Base-by-base conservation (phyloP, 768 basidiomycete genomes). In the Lentinula guzmanii region DNA sequence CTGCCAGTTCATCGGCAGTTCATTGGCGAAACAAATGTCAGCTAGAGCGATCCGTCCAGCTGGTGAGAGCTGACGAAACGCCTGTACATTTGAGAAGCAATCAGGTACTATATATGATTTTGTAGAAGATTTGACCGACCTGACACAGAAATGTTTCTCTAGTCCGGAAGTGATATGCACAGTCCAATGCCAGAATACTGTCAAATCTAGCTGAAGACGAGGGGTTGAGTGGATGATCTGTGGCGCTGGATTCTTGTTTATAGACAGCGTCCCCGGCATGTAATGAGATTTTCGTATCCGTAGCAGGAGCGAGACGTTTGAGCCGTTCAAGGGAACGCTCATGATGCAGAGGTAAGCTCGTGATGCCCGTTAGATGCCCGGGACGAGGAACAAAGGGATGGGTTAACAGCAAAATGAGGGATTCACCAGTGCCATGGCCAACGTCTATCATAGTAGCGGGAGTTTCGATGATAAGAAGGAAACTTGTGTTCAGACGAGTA, bases 401-500 rank as follows among this genome's bases (percentile, higher is more conserved):
- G 4, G 76, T 74, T 31, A 86, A 74, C 16, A 86, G 78, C 39
- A 87, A 67, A 21, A 87, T 68, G 21, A 88, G 72, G 1, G 86
- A 89, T 71, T 87, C 86, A 46, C 88, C 87, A 28, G 81, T 85
- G 45, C 86, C 87, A 66, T 86, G 81, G 13, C 87, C 88, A 18
- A 88, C 84, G 68, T 90, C 86, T 88, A 62, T 21, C 51, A 9
- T 34, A 24, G 7, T 39, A 53, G 35, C 34, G 33, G 9, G 45
- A n/a, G 16, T n/a, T 11, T 28, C 3, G 16, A 52, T 9, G 11
- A 33, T 3, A 45, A 52, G 33, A 62, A n/a, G 18, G 43, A 61
- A 52, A 31, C 28, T 62, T 33, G 11, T 34, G 61, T 58, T 46
- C 8, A 37, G 42, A 28, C 39, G 45, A 4, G 35, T 28, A 13